phyloP scores from a whole-genome alignment of 441 rosid genomes.

The Iberis amara region DNA sequence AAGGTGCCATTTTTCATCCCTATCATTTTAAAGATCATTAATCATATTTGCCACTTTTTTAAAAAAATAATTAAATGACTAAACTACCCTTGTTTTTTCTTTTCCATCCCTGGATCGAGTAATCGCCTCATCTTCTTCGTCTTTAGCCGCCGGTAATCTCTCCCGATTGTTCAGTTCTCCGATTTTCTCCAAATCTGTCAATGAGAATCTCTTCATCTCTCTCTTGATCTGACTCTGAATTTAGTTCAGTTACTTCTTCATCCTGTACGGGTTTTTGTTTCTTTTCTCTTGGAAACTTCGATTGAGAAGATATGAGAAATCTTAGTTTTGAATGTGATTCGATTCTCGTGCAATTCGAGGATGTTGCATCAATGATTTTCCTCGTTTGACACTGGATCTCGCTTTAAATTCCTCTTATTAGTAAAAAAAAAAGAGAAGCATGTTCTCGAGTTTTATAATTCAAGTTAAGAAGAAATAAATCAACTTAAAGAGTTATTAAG shows the following conservation, averaged over 20 bases:
- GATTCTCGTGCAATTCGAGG: constrained; percentile 14
- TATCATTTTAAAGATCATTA: too few relatives aligned
- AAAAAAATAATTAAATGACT: too few relatives aligned
- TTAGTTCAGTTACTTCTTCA: constrained; percentile 23
- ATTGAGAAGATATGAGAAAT: constrained; percentile 19
- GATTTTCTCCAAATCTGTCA: constrained; percentile 31
- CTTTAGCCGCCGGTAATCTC: too few relatives aligned
- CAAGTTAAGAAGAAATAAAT: too few relatives aligned
- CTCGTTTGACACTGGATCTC: constrained; percentile 30
- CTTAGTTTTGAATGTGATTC: constrained; percentile 25
- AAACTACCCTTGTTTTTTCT: too few relatives aligned
- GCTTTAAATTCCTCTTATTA: constrained; percentile 9
- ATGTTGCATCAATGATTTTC: neutral
- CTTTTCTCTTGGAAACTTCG: constrained; percentile 25
- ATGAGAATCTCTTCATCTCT: constrained; percentile 22
- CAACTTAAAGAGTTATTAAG: too few relatives aligned
- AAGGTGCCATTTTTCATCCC: too few relatives aligned
- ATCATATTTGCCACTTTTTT: too few relatives aligned
- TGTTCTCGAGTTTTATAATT: constrained; percentile 7
- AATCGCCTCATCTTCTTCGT: too few relatives aligned
- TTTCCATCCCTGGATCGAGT: too few relatives aligned
- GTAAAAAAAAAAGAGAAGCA: constrained; percentile 7
- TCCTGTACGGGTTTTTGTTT: constrained; percentile 29
- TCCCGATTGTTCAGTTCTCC: neutral
- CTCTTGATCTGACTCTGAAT: constrained; percentile 30